Percentiles rank a stretch among this genome's conserved stretches.
phyloP scores from a whole-genome alignment of 1,284 basidiomycete genomes.

The Somion occarium region DNA sequence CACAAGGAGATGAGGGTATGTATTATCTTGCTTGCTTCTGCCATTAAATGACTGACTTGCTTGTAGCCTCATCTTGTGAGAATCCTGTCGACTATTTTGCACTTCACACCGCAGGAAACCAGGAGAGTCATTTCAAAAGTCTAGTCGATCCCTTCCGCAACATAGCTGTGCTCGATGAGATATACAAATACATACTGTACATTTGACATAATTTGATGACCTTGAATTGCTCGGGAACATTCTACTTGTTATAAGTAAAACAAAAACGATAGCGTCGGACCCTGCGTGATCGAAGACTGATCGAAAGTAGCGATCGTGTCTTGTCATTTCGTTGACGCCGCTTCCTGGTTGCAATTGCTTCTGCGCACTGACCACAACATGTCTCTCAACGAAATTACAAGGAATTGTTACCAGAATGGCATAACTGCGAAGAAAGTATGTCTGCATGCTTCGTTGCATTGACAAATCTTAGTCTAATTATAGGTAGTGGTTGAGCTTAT shows the following conservation, averaged over 20 bases:
- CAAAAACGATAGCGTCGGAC: no score
- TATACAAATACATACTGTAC: no score
- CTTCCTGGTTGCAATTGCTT: neutral
- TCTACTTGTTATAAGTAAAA: neutral
- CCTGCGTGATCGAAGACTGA: no score
- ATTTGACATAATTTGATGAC: neutral
- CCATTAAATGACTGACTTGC: neutral
- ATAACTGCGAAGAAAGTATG: conserved; percentile 55
- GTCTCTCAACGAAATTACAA: conserved; percentile 62
- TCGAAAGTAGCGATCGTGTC: no score
- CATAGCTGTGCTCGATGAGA: neutral
- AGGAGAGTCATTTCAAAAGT: conserved; percentile 51
- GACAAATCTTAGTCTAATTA: no score
- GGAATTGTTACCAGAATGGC: conserved; percentile 68
- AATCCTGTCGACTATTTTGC: conserved; percentile 86
- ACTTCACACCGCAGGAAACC: conserved; percentile 92
- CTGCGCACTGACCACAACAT: conserved; percentile 28
- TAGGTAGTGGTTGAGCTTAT: conserved; percentile 64
- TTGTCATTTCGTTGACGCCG: no score
- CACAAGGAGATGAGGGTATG: conserved; percentile 84
- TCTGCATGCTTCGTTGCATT: no score
- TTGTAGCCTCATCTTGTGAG: conserved; percentile 80
- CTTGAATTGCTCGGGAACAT: neutral
- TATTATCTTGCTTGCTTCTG: conserved; percentile 24
- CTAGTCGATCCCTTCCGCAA: conserved; percentile 4